A percentile compares a stretch with the other conserved stretches of the same genome.
phyloP scores from a whole-genome alignment of 768 basidiomycete genomes.

The Mycena leptocephala region DNA sequence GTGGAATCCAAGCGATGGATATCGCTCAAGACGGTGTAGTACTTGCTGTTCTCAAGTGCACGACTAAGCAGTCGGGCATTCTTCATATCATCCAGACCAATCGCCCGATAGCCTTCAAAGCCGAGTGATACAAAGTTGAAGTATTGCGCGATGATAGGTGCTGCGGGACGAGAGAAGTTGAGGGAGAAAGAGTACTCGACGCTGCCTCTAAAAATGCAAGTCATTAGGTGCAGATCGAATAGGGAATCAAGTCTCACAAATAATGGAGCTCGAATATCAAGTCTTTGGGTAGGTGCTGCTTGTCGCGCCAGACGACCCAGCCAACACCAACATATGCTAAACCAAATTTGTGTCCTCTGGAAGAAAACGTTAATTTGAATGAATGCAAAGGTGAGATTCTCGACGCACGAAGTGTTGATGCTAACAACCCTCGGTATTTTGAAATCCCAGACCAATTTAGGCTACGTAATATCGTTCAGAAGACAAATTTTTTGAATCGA shows the following conservation, averaged over 20 bases:
- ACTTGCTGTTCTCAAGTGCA: constrained; percentile 71
- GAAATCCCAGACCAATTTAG: constrained; percentile 77
- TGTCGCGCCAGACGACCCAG: constrained; percentile 80
- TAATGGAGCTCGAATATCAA: constrained; percentile 82
- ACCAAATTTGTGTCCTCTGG: constrained; percentile 78
- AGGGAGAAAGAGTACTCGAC: constrained; percentile 85
- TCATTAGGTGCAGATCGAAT: background rate
- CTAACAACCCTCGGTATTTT: constrained; percentile 73
- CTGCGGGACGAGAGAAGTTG: constrained; percentile 76
- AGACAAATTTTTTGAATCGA: accelerated
- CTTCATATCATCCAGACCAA: constrained; percentile 66
- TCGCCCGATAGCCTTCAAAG: constrained; percentile 68
- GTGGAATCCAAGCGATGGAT: constrained; percentile 63
- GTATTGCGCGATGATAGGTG: constrained; percentile 75
- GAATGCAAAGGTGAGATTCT: constrained; percentile 46
- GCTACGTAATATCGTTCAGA: constrained; percentile 49
- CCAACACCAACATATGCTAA: constrained; percentile 71
- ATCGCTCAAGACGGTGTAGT: constrained; percentile 69
- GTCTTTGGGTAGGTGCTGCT: constrained; percentile 76
- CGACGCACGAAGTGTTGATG: constrained; percentile 69
- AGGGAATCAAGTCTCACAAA: constrained; percentile 36
- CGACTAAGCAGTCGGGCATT: constrained; percentile 78
- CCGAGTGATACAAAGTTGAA: constrained; percentile 78
- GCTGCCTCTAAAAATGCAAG: constrained; percentile 49
- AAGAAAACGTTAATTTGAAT: constrained; percentile 61